Conservation (phyloP, 2,329 filamentous ascomycete species). For the Paraphoma chrysanthemicola region DNA sequence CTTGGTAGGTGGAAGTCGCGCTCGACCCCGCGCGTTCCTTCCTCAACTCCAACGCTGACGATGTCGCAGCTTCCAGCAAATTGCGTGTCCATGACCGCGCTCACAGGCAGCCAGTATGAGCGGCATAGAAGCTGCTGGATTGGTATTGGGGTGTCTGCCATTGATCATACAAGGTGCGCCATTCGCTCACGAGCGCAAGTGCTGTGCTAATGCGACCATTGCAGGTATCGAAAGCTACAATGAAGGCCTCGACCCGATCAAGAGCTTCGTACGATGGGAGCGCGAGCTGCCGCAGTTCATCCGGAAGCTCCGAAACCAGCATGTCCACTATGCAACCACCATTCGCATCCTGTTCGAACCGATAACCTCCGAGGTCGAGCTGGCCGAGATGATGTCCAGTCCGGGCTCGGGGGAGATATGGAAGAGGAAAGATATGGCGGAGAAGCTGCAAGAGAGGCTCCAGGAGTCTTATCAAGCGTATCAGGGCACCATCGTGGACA, state of each 20-base stretch:
- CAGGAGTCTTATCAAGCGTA: slow-evolving; percentile 46
- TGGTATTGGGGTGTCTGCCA: slow-evolving; percentile 48
- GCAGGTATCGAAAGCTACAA: slow-evolving; percentile 46
- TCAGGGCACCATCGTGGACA: slow-evolving; percentile 43
- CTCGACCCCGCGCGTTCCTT: not conserved
- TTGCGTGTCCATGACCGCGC: not conserved
- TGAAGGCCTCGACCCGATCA: slow-evolving; percentile 49
- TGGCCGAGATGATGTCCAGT: slow-evolving; percentile 44
- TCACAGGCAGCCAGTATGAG: slow-evolving; percentile 27
- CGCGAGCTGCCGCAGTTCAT: slow-evolving; percentile 44
- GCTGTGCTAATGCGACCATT: not conserved
- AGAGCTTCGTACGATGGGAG: slow-evolving; percentile 46
- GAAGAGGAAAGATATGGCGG: slow-evolving; percentile 38
- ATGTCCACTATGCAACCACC: slow-evolving; percentile 46
- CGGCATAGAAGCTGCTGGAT: slow-evolving; percentile 40
- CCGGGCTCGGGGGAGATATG: slow-evolving; percentile 38
- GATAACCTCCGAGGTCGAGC: slow-evolving; percentile 45
- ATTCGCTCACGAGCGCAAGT: slow-evolving; percentile 3
- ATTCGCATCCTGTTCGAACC: slow-evolving; percentile 45
- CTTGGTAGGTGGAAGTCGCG: not conserved
- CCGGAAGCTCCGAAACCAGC: slow-evolving; percentile 46
- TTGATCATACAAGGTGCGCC: slow-evolving; percentile 44
- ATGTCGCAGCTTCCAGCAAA: slow-evolving; percentile 12
- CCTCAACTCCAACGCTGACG: slow-evolving; percentile 6
- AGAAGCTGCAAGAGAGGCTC: slow-evolving; percentile 40